Evolutionary conservation across 2,329 filamentous ascomycete genomes (phyloP).

Genomic region (Arthrobotrys pseudoclavata): DNA sequence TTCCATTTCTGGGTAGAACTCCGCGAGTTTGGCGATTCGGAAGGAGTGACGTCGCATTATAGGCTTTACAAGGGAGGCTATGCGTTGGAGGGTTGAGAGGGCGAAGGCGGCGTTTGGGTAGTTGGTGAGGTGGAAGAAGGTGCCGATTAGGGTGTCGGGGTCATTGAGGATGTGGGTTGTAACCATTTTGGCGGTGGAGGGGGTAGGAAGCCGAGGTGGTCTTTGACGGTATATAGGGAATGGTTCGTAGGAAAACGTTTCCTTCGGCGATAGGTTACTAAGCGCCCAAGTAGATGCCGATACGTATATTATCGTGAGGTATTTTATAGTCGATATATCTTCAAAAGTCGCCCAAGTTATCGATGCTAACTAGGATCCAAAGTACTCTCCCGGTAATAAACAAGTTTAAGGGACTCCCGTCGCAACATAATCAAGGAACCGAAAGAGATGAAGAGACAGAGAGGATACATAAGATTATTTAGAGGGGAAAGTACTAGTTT

Average conservation of each 20-base stretch:
- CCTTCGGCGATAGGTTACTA: no score
- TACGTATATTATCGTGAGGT: background rate
- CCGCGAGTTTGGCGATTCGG: conserved; percentile 82
- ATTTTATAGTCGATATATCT: background rate
- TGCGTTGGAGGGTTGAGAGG: conserved; percentile 76
- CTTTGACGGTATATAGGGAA: no score
- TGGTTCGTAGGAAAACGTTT: no score
- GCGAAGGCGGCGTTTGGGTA: conserved; percentile 70
- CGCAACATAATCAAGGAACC: conserved; percentile 43
- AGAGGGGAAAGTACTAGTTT: conserved; percentile 38
- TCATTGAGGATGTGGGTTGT: conserved; percentile 55
- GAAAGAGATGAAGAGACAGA: background rate
- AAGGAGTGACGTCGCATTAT: conserved; percentile 90
- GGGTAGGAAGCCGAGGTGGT: background rate
- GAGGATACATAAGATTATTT: conserved; percentile 49
- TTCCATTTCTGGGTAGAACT: conserved; percentile 79
- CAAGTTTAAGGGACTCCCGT: conserved; percentile 8
- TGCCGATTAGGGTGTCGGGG: conserved; percentile 60
- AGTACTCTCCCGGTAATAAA: background rate
- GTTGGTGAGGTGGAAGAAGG: conserved; percentile 66
- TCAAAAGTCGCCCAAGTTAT: background rate
- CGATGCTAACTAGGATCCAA: conserved; percentile 22
- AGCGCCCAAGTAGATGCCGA: no score
- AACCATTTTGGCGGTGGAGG: conserved; percentile 43
- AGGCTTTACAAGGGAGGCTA: conserved; percentile 91